phyloP scores from a whole-genome alignment of 371 early-diverging fungal genomes.

The Mucor mucedo region DNA sequence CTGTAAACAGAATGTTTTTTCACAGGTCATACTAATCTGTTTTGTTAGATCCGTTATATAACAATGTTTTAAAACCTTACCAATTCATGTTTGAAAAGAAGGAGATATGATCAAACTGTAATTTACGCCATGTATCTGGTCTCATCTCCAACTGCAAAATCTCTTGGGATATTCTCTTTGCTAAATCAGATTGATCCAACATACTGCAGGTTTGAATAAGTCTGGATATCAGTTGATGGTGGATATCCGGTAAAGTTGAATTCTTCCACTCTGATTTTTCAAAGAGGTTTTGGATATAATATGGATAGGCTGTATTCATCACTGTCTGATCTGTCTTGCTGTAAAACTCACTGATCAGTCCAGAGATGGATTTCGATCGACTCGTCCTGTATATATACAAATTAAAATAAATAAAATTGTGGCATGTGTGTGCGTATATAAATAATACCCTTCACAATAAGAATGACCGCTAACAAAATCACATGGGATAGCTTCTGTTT shows the following conservation, averaged over 20 bases:
- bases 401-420: neutral
- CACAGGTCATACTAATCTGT: constrained; percentile 43
- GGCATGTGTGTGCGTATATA: neutral
- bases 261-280: constrained; percentile 39
- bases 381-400: neutral
- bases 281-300: constrained; percentile 12
- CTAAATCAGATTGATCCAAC: constrained; percentile 7
- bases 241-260: constrained; percentile 31
- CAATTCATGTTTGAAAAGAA: constrained; percentile 60
- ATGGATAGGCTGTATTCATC: neutral
- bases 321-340: neutral
- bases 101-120: constrained; percentile 70
- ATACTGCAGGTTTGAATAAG: constrained; percentile 16
- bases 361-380: neutral
- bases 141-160: constrained; percentile 60
- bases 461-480: constrained; percentile 14
- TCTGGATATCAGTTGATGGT: constrained; percentile 26
- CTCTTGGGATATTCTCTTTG: constrained; percentile 38
- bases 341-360: neutral
- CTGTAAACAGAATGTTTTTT: constrained; percentile 56
- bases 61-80: constrained; percentile 37
- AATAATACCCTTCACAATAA: constrained; percentile 3
- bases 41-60: neutral
- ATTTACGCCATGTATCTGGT: constrained; percentile 67
- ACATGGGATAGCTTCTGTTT: constrained; percentile 57